Conservation (phyloP, 805 yeast species). For the Candida dajiaensis region DNA sequence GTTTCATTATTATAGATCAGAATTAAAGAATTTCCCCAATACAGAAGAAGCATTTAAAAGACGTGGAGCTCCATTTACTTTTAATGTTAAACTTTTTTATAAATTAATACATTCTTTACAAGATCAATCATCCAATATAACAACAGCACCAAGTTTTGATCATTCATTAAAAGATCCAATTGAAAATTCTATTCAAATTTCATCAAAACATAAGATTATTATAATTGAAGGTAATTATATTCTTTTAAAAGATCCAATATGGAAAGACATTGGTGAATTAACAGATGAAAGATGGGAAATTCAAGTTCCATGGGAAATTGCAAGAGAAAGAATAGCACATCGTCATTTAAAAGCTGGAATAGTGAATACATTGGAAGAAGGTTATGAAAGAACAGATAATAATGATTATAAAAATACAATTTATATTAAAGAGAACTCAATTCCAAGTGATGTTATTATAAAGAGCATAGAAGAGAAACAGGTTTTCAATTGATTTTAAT, state of each 20-base stretch:
- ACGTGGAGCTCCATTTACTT: conserved; percentile 85
- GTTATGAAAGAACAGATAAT: conserved; percentile 40
- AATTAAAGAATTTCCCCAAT: conserved; percentile 45
- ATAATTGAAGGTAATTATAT: conserved; percentile 17
- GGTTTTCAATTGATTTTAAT: not conserved
- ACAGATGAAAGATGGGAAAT: conserved; percentile 12
- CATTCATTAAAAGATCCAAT: conserved; percentile 16
- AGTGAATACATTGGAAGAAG: conserved; percentile 40
- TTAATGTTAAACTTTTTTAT: conserved; percentile 40
- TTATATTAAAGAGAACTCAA: not conserved
- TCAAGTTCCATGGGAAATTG: conserved; percentile 2
- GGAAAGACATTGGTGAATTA: conserved; percentile 9
- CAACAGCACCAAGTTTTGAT: conserved; percentile 13
- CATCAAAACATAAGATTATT: conserved; percentile 10
- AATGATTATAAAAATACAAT: conserved; percentile 63
- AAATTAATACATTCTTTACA: conserved; percentile 20
- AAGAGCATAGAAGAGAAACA: not conserved
- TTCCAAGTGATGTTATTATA: not conserved
- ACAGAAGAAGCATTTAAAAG: conserved; percentile 51
- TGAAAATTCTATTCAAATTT: conserved; percentile 4
- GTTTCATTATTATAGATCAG: conserved; percentile 53
- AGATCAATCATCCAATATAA: conserved; percentile 33
- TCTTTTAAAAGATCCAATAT: conserved; percentile 11
- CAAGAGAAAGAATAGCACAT: conserved; percentile 63
- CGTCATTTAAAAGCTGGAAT: conserved; percentile 63